Evolutionary conservation across 1,284 basidiomycete species (phyloP), one percentile per base, ranked within the genome.

Genomic region (Trichosporon coremiiforme): DNA sequence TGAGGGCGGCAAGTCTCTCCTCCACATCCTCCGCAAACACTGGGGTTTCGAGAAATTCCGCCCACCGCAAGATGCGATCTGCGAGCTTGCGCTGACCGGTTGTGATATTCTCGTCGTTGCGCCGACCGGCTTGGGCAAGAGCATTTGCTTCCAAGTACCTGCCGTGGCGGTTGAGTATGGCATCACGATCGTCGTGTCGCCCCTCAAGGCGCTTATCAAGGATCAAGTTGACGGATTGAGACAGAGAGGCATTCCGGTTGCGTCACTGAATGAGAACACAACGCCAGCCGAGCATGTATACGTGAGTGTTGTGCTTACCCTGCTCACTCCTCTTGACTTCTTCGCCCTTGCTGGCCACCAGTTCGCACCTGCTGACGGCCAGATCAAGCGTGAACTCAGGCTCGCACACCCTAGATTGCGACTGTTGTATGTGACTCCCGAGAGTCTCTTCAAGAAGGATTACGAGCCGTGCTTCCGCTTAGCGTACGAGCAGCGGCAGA

Each of bases 51-150:
- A 83, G 1, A 84, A 82, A 9, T 94, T 90, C 77, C 89, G 89
- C 78, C 91, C 90, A 29, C 89, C 90, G 71, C 93, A 94, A 82
- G 86, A 88, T 70, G 88, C 91, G 66, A 90, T 94, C 33, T 87
- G 93, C 17, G 86, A 88, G 67, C 89, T 89, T 5, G 91, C 90
- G 0, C 84, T 90, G 31, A 79, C 82, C 73, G 91, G 90, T 85
- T 75, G 82, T 17, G 91, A 93, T 82, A 87, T 93, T 5, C 87
- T 93, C n/a, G 91, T 94, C 6, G 87, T 94, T 2, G 93, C 93
- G 8, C 92, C 93, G 0, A 95, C 93, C 1, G 93, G 93, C 2
- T 89, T 94, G 87, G 93, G 93, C 33, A 95, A 95, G 74, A 82
- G 88, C 73, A 78, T 95, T 4, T 95, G 93, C 82, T 95, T 94